These are phyloP conservation scores for Candida frijolesensis DNA, from an alignment of 1,139 yeast genomes.

Conservation along the genomic window DNA sequence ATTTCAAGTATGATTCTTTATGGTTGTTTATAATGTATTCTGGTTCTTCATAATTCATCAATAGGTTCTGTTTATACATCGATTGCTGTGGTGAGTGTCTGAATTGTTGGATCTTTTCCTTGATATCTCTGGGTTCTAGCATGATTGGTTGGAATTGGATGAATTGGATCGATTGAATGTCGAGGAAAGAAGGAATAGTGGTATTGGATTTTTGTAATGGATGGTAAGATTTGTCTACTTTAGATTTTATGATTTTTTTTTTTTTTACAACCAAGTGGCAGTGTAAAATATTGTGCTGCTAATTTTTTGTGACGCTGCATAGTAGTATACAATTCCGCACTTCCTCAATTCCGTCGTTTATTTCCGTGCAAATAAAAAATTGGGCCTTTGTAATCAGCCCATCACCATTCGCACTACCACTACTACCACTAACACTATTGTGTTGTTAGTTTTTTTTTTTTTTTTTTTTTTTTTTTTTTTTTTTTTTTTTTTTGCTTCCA, in stretches of 20 bases:
- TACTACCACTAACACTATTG: neutral
- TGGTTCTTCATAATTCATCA: conserved; percentile 11
- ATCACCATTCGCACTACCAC: conserved; percentile 4
- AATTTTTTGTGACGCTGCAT: conserved; percentile 4
- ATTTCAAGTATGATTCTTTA: conserved; percentile 13
- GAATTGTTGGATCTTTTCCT: conserved; percentile 3
- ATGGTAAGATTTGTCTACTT: neutral
- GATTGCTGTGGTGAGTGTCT: conserved; percentile 4
- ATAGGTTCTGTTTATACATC: conserved; percentile 6
- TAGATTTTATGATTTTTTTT: too few species aligned
- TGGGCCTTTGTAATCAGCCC: conserved; percentile 5
- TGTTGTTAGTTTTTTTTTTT: neutral
- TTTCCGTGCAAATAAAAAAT: conserved; percentile 4
- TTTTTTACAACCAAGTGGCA: conserved; percentile 8
- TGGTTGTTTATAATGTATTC: conserved; percentile 12
- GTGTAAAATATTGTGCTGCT: neutral
- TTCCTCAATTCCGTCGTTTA: neutral
- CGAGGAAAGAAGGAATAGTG: neutral
- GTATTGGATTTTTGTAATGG: conserved; percentile 4
- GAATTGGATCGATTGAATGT: neutral
- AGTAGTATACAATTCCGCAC: neutral
- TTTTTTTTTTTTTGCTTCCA: neutral
- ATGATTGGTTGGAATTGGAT: neutral
- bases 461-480: neutral
- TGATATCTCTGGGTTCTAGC: conserved; percentile 6